Evolutionary conservation across 257 asterid species (phyloP).

Genomic region (Asclepias syriaca): DNA sequence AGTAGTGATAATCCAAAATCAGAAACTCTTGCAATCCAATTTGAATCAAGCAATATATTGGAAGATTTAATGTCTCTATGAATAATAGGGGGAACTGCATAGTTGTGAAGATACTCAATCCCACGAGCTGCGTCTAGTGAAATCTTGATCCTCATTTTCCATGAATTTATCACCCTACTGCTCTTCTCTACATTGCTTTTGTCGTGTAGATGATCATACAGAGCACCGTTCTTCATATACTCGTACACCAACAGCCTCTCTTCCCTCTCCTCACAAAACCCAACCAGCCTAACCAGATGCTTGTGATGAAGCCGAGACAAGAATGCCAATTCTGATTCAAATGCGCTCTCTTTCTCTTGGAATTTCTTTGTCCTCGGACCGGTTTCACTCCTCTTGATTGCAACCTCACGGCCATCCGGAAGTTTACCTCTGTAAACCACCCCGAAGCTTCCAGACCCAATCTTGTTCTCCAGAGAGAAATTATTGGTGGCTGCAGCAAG

Average conservation of each 20-base stretch:
- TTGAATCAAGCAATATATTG: slow-evolving; percentile 61
- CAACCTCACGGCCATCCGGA: slow-evolving; percentile 68
- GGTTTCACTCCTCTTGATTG: slow-evolving; percentile 67
- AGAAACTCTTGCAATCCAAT: slow-evolving; percentile 69
- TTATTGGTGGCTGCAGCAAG: slow-evolving; percentile 55
- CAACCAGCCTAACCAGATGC: slow-evolving; percentile 71
- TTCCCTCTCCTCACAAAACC: slow-evolving; percentile 72
- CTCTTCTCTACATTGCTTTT: slow-evolving; percentile 51
- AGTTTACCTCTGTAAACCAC: slow-evolving; percentile 70
- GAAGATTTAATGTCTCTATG: slow-evolving; percentile 90
- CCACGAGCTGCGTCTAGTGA: slow-evolving; percentile 81
- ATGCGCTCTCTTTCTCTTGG: slow-evolving; percentile 80
- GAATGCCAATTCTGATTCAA: slow-evolving; percentile 76
- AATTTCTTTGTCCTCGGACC: slow-evolving; percentile 57
- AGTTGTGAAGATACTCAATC: slow-evolving; percentile 74
- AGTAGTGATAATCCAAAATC: slow-evolving; percentile 78
- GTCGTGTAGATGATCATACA: slow-evolving; percentile 64
- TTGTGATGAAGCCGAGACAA: slow-evolving; percentile 87
- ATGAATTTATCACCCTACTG: slow-evolving; percentile 55
- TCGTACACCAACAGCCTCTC: slow-evolving; percentile 79
- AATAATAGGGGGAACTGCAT: slow-evolving; percentile 82
- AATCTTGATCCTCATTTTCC: slow-evolving; percentile 76
- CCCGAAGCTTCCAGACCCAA: slow-evolving; percentile 87
- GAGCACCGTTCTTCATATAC: slow-evolving; percentile 84
- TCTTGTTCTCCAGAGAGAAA: slow-evolving; percentile 61